Evolutionary conservation across 1,284 basidiomycete species (phyloP).

Genomic region (Pseudozyma hubeiensis): DNA sequence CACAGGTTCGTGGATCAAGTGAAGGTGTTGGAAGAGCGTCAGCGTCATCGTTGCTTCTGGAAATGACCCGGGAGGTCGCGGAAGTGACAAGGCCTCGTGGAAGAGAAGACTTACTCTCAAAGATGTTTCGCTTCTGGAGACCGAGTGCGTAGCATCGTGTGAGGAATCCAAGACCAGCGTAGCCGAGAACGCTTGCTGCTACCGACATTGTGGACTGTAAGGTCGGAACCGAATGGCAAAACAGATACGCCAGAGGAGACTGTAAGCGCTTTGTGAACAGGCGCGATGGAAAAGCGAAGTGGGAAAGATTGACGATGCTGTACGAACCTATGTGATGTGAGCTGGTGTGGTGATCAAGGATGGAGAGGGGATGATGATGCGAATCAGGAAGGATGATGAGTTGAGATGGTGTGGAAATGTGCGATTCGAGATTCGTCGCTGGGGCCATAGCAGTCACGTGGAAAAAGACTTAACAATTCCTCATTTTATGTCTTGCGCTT

Average conservation of each 20-base stretch:
- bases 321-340: conserved; percentile 13
- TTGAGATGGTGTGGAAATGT: conserved; percentile 30
- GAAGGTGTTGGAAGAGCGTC: background rate
- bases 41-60: background rate
- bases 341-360: conserved; percentile 4
- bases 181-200: conserved; percentile 63
- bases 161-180: conserved; percentile 65
- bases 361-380: conserved; percentile 12
- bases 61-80: no score
- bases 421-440: conserved; percentile 16
- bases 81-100: no score
- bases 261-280: no score
- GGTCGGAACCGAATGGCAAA: background rate
- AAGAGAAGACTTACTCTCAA: conserved; percentile 60
- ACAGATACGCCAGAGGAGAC: no score
- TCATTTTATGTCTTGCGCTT: background rate
- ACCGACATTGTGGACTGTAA: conserved; percentile 29
- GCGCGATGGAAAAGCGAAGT: background rate
- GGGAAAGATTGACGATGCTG: background rate
- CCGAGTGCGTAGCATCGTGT: conserved; percentile 67
- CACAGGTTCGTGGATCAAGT: no score
- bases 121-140: conserved; percentile 66
- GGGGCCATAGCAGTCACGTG: background rate
- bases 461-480: background rate
- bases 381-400: conserved; percentile 5